Base-by-base conservation (phyloP, 768 basidiomycete species). In the Mycena leptocephala region DNA sequence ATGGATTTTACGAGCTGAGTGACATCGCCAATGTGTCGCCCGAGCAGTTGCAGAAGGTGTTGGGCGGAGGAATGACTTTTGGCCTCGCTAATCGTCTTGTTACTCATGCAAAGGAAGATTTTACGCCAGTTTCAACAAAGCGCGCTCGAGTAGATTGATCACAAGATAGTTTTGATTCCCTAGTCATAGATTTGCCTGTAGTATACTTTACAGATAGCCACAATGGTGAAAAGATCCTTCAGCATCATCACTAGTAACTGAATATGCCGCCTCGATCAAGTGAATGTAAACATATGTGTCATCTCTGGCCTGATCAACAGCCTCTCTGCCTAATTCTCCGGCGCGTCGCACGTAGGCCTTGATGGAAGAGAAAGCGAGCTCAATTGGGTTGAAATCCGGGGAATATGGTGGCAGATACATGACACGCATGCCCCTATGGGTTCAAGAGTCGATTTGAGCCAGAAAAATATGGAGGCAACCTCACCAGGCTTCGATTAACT, bases 401-500 rank as follows among this genome's bases (percentile, higher is more conserved):
- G 66, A 68, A 56, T 68, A 65, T 28, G 61, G 61, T 3, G 61
- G 61, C 13, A 63, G n/a, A 30, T 33, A 70, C 68, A 70, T 58
- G 28, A 39, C 5, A 7, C 53, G 48, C 66, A 68, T 68, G n/a
- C 61, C 39, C 13, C 61, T 41, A 7, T 26, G 18, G n/a, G 11
- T n/a, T n/a, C n/a, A 3, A 6, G 7, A 46, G 20, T 46, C 20
- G 1, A 24, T 13, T 24, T 10, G 43, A 46, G 18, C 43, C 13
- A 20, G 43, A 16, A 46, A 32, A 18, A 22, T 2, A 37, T 18
- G 33, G 22, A 37, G 16, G 8, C 16, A 14, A 33, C 74, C 79
- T 63, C 78, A 87, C 85, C 80, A 65, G n/a, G 71, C 74, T 74
- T 85, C 80, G 66, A 86, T 77, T 33, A 85, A 59, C 33, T 83